phyloP scores from a whole-genome alignment of 768 basidiomycete genomes.

The Tricholoma saponaceum region DNA sequence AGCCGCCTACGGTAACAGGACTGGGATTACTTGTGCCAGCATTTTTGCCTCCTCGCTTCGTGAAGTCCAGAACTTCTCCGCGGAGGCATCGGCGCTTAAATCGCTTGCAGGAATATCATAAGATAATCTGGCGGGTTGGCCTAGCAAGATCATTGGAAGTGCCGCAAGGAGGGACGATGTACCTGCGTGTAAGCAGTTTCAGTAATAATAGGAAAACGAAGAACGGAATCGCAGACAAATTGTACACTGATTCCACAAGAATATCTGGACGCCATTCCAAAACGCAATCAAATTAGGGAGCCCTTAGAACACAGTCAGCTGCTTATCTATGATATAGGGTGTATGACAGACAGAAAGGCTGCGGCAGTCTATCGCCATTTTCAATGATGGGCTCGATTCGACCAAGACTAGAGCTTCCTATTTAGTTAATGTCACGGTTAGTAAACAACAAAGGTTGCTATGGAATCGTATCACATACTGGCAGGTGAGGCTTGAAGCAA shows the following conservation, averaged over 20 bases:
- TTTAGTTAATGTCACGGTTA: no score
- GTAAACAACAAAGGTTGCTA: no score
- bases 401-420: no score
- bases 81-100: not conserved
- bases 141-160: not conserved
- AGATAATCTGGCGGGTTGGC: not conserved
- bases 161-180: not conserved
- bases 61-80: not conserved
- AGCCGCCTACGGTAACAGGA: not conserved
- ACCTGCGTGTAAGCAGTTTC: not conserved
- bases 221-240: no score
- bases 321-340: not conserved
- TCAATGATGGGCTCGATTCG: not conserved
- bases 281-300: no score
- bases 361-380: no score
- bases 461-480: not conserved
- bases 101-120: not conserved
- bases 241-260: no score
- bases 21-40: not conserved
- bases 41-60: not conserved
- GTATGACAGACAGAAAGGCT: no score
- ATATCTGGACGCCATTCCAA: no score
- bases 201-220: not conserved
- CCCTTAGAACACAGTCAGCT: not conserved
- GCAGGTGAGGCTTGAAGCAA: not conserved